Evolutionary conservation across 2,329 filamentous ascomycete genomes (phyloP), one percentile per base, ranked within the genome.

Genomic region (Diaporthe humulicola): DNA sequence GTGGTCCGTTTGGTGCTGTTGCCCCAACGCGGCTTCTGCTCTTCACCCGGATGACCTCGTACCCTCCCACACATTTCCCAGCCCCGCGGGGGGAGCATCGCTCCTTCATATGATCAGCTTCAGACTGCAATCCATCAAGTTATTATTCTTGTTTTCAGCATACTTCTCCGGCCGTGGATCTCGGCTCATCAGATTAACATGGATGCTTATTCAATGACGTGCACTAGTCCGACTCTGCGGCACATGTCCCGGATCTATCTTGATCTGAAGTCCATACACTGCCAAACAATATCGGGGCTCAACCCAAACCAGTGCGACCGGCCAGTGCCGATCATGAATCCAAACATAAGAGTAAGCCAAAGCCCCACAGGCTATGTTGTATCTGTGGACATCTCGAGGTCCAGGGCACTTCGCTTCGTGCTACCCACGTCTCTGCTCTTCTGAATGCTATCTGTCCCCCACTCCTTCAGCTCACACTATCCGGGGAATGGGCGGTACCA

Each of bases 141-240:
- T 40, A n/a, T 52, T 40, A n/a, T 52, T 52, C 12, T 38, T 36
- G n/a, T 28, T 52, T 19, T 10, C 48, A 19, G 19, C 33, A 38
- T 15, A 38, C 4, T n/a, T 15, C 25, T 1, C 30, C 45, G 6
- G 8, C 25, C 25, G 28, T 42, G n/a, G 36, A 6, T 19, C 33
- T 3, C 40, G 40, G 12, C 4, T 19, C 38, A 45, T 45, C 28
- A 40, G 36, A 14, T 48, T 28, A 69, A 30, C 14, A 89, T 90
- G 88, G 88, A 89, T 82, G 86, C 87, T 86, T 87, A 88, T 82
- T 86, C 86, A 38, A 84, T 89, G 78, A 88, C 85, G 50, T 86
- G 82, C 79, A 86, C 84, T 77, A 88, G 86, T 79, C 80, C 85
- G 40, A 81, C 85, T 25, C 82, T 81, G 67, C 84, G 86, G 77